Base-by-base conservation (phyloP, 2,329 filamentous ascomycete genomes). In the Cladosporium sp. region DNA sequence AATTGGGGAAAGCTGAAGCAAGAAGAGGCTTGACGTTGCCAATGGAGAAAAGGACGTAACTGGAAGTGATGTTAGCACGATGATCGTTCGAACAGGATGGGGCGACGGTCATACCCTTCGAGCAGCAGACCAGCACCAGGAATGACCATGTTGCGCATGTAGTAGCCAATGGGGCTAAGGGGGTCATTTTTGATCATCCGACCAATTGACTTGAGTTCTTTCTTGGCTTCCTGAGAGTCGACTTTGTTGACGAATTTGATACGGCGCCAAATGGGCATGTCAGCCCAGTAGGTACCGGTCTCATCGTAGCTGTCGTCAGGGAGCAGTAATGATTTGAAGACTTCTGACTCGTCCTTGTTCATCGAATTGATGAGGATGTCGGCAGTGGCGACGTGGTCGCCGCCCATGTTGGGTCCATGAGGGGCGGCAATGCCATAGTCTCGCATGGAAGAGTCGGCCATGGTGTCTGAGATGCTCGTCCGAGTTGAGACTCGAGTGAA, bases 41-140 rank as follows among this genome's bases (percentile, higher is more conserved):
- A 60, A 97, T 96, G 56, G 91, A 96, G 78, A 97, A 97, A 17
- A 97, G 80, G 37, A 96, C 91, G 66, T 96, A 97, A 61, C 89
- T 83, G 47, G 3, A 17, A 54, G 50, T 37, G 20, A 3, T n/a
- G 13, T 50, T 17, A 27, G 11, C 22, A n/a, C 15, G 6, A 2
- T 2, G n/a, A 7, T 13, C 30, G 12, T 27, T 27, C 19, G 36
- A 24, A 15, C 45, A 17, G 17, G 13, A 13, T 12, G 40, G 32
- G 68, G 11, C 9, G 7, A 15, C n/a, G 15, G 15, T 36, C 74
- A 54, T 66, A 82, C 74, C 83, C 92, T 78, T 97, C 92, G 22
- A 97, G 80, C 66, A 90, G 86, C 45, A 97, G 82, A 67, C 92
- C 92, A 58, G 90, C 90, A 71, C 92, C 92, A 43, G 92, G 92